phyloP scores from a whole-genome alignment of 1,139 yeast genomes.

The Nakaseomyces bracarensis region DNA sequence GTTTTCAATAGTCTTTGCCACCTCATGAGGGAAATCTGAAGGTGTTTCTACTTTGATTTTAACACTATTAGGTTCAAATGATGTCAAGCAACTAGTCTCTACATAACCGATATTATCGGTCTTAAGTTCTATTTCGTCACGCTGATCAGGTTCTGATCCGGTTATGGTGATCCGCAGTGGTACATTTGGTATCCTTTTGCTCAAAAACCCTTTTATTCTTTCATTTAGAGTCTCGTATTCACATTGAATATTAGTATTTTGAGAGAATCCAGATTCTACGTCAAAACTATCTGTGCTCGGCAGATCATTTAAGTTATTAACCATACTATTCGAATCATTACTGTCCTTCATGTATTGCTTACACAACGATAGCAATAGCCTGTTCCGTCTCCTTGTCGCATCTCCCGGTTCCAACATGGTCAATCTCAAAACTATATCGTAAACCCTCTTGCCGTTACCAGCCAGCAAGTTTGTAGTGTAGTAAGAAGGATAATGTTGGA shows the following conservation, averaged over 20 bases:
- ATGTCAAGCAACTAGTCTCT: slow-evolving; percentile 40
- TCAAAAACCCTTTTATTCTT: slow-evolving; percentile 52
- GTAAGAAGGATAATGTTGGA: slow-evolving; percentile 55
- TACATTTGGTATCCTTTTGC: slow-evolving; percentile 48
- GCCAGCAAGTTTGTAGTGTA: slow-evolving; percentile 37
- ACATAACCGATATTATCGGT: slow-evolving; percentile 61
- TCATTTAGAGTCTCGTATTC: slow-evolving; percentile 39
- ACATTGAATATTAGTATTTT: slow-evolving; percentile 1
- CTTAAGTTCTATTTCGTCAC: background rate
- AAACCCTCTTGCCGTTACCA: slow-evolving; percentile 17
- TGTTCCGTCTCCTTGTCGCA: slow-evolving; percentile 57
- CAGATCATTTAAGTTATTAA: slow-evolving; percentile 10
- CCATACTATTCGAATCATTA: slow-evolving; percentile 16
- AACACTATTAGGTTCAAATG: slow-evolving; percentile 48
- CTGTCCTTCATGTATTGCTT: slow-evolving; percentile 53
- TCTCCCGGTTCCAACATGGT: slow-evolving; percentile 64
- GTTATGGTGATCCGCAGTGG: slow-evolving; percentile 41
- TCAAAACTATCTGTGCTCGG: slow-evolving; percentile 3
- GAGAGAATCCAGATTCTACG: background rate
- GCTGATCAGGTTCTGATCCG: slow-evolving; percentile 37
- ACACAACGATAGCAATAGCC: slow-evolving; percentile 59
- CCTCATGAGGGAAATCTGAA: slow-evolving; percentile 2
- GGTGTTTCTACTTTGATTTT: slow-evolving; percentile 25
- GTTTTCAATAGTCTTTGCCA: slow-evolving; percentile 10
- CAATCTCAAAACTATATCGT: slow-evolving; percentile 35